Conservation (phyloP, 2,329 filamentous ascomycete species). For the Thielaviopsis euricoi region DNA sequence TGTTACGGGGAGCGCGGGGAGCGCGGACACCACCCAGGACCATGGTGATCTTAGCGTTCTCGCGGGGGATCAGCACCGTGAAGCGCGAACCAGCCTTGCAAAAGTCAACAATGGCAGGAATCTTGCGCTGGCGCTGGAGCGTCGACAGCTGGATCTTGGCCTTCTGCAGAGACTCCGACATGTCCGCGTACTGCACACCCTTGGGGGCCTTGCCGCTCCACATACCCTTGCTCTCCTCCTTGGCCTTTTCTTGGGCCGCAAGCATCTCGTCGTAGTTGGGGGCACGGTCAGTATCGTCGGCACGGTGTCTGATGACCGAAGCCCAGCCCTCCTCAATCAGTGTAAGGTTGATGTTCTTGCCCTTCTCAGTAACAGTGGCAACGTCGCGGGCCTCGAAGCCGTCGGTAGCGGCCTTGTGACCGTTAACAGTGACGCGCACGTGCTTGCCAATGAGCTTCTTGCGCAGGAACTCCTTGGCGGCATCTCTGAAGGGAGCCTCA, state of each 20-base stretch:
- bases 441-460: slow-evolving; percentile 95
- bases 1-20: slow-evolving; percentile 64
- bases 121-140: slow-evolving; percentile 77
- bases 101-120: slow-evolving; percentile 88
- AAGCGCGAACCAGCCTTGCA: slow-evolving; percentile 96
- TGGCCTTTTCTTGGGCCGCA: slow-evolving; percentile 64
- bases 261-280: slow-evolving; percentile 85
- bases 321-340: slow-evolving; percentile 89
- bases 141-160: slow-evolving; percentile 85
- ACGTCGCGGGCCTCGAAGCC: slow-evolving; percentile 92
- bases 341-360: slow-evolving; percentile 70
- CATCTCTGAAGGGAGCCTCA: slow-evolving; percentile 75
- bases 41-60: slow-evolving; percentile 87
- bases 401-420: slow-evolving; percentile 74
- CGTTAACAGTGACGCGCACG: slow-evolving; percentile 75
- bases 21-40: slow-evolving; percentile 87
- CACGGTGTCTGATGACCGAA: slow-evolving; percentile 84
- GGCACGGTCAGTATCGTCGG: slow-evolving; percentile 86
- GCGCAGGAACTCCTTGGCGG: slow-evolving; percentile 89
- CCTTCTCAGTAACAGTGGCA: slow-evolving; percentile 66
- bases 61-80: slow-evolving; percentile 76
- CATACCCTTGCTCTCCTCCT: slow-evolving; percentile 81
- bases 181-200: slow-evolving; percentile 67
- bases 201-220: slow-evolving; percentile 85
- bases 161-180: slow-evolving; percentile 84